phyloP scores from a whole-genome alignment of 2,329 filamentous ascomycete genomes.

The Phialophora expanda region DNA sequence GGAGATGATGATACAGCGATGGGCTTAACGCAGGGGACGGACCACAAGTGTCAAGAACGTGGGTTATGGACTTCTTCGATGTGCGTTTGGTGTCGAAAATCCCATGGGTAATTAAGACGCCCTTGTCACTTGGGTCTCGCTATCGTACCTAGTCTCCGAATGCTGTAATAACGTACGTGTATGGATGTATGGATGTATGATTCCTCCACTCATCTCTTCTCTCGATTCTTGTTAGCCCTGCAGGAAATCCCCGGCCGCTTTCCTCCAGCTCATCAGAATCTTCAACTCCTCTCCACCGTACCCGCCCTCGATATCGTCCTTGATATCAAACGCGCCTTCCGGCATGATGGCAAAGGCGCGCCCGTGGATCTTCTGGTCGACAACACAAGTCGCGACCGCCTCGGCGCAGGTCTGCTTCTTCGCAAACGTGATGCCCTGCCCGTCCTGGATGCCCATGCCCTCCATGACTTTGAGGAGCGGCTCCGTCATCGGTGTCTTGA shows the following conservation, averaged over 20 bases:
- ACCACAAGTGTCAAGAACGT: too few species aligned
- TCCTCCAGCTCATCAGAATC: conserved; percentile 20
- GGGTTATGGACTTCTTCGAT: too few species aligned
- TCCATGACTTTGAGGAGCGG: conserved; percentile 5
- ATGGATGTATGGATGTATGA: too few species aligned
- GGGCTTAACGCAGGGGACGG: too few species aligned
- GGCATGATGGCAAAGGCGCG: conserved; percentile 24
- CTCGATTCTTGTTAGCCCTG: conserved; percentile 11
- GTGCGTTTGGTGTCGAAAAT: too few species aligned
- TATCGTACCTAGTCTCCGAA: too few species aligned
- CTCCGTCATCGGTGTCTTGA: conserved; percentile 27
- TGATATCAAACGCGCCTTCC: conserved; percentile 22
- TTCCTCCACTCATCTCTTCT: background rate
- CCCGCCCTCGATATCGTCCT: conserved; percentile 20
- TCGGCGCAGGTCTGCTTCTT: conserved; percentile 15
- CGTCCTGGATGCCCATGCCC: conserved; percentile 8
- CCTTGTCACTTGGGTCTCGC: background rate
- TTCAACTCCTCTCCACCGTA: conserved; percentile 18
- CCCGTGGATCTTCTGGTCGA: conserved; percentile 20
- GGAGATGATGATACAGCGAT: too few species aligned
- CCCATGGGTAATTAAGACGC: too few species aligned
- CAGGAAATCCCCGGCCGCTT: conserved; percentile 19
- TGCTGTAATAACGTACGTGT: too few species aligned
- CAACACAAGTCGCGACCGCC: conserved; percentile 13
- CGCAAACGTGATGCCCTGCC: conserved; percentile 17